Evolutionary conservation across 495 filamentous ascomycete species (phyloP).

Genomic region (Neurospora sublineolata): DNA sequence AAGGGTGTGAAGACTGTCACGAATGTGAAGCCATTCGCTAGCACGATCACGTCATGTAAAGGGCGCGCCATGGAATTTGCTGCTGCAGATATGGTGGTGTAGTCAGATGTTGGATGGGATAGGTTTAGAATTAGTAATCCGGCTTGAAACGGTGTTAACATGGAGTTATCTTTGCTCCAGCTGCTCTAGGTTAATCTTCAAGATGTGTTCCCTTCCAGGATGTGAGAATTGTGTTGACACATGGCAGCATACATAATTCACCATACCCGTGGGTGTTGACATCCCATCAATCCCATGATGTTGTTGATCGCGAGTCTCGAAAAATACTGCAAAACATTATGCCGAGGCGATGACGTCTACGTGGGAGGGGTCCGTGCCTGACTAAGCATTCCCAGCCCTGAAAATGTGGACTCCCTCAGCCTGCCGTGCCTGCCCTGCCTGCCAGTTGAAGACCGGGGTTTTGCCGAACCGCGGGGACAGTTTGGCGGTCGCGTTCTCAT

Average conservation of each 20-base stretch:
- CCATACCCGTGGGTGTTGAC: too few relatives aligned
- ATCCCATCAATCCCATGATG: background rate
- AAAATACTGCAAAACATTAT: background rate
- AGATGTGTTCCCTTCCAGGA: background rate
- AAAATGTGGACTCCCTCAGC: background rate
- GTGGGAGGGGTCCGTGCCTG: background rate
- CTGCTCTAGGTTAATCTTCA: background rate
- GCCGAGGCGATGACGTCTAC: background rate
- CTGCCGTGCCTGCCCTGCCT: background rate
- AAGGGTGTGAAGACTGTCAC: background rate
- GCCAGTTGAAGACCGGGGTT: background rate
- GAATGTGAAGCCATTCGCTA: conserved; percentile 1
- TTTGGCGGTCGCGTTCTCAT: background rate
- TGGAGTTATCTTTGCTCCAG: background rate
- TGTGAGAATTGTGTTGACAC: background rate
- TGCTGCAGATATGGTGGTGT: background rate
- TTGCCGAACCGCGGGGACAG: background rate
- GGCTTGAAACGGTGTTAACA: background rate
- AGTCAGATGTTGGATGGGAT: background rate
- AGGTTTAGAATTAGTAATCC: background rate
- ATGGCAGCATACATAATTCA: background rate
- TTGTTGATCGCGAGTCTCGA: background rate
- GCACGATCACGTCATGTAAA: conserved; percentile 8
- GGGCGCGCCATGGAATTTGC: background rate
- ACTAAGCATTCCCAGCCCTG: background rate